A percentile compares a stretch with the other conserved stretches of the same genome.
phyloP scores from a whole-genome alignment of 495 filamentous ascomycete genomes.

The Trichocladium uniseriatum region DNA sequence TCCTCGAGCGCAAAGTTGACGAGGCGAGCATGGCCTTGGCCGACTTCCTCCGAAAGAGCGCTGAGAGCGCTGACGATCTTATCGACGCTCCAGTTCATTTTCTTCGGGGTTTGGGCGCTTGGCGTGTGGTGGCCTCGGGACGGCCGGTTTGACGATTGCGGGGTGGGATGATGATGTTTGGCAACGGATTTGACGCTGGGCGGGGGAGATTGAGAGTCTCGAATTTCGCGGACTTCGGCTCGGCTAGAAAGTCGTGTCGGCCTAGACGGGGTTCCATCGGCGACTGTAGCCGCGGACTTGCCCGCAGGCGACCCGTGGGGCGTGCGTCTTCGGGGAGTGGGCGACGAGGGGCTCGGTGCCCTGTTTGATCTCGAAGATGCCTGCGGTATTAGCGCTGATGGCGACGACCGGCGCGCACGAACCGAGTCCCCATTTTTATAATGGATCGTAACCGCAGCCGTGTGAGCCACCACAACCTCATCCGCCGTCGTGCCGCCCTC shows the following conservation, averaged over 20 bases:
- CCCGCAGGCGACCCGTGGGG: not conserved
- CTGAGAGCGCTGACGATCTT: constrained; percentile 27
- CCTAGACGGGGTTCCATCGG: not conserved
- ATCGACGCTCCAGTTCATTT: constrained; percentile 28
- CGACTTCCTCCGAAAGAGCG: constrained; percentile 24
- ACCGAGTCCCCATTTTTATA: not conserved
- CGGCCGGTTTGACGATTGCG: constrained; percentile 2
- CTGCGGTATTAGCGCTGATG: not conserved
- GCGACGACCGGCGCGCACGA: not conserved
- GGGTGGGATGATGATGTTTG: constrained; percentile 2
- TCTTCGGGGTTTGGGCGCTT: constrained; percentile 26
- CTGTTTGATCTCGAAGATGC: not conserved
- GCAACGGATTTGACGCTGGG: not conserved
- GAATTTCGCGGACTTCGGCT: constrained; percentile 7
- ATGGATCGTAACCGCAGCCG: not conserved
- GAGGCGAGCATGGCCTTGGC: constrained; percentile 30
- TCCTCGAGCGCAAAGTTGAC: constrained; percentile 32
- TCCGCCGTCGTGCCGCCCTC: not conserved
- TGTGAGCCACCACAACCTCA: constrained; percentile 5
- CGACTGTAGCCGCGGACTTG: not conserved
- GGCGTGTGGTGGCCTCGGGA: constrained; percentile 21
- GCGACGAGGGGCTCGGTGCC: not conserved
- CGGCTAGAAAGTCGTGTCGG: not conserved
- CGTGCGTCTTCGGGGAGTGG: not conserved
- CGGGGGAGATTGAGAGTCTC: constrained; percentile 12